A percentile compares a stretch with the other conserved stretches of the same genome.
Evolutionary conservation across 257 asterid species (phyloP).

Genomic region (Rubia yunnanensis): DNA sequence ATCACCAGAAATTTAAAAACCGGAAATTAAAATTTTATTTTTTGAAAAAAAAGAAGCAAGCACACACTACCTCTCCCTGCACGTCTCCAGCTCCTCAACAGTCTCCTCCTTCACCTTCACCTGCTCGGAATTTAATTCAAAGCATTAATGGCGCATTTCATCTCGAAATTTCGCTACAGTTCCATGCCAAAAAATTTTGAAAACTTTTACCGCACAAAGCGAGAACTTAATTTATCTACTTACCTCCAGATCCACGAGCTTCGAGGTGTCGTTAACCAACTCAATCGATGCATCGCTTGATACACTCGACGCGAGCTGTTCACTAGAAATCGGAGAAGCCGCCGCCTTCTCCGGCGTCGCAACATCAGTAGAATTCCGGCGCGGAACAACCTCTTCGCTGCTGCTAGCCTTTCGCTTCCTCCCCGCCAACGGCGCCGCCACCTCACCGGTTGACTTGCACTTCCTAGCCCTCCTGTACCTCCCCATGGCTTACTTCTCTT

Average conservation of each 20-base stretch:
- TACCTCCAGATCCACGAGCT: constrained; percentile 57
- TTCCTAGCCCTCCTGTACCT: constrained; percentile 18
- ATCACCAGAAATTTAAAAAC: too few species aligned
- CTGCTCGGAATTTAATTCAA: constrained; percentile 12
- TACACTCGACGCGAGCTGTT: constrained; percentile 29
- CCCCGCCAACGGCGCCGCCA: constrained; percentile 16
- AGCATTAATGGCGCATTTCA: background rate
- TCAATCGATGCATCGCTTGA: constrained; percentile 38
- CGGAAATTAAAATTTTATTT: too few species aligned
- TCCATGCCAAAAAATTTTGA: background rate
- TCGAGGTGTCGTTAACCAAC: constrained; percentile 19
- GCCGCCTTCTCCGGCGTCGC: constrained; percentile 16
- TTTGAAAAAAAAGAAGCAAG: background rate
- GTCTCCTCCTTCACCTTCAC: constrained; percentile 28
- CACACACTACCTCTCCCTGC: background rate
- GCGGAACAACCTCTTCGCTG: constrained; percentile 22
- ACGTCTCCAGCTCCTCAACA: constrained; percentile 22
- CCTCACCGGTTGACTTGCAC: constrained; percentile 25
- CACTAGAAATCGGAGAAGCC: constrained; percentile 19
- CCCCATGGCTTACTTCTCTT: constrained; percentile 3
- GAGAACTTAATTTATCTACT: constrained; percentile 3
- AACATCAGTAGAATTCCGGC: constrained; percentile 19
- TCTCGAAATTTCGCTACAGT: background rate
- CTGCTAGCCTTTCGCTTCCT: constrained; percentile 38
- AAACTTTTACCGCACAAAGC: background rate